phyloP scores from a whole-genome alignment of 768 basidiomycete genomes.

The Imleria badia region DNA sequence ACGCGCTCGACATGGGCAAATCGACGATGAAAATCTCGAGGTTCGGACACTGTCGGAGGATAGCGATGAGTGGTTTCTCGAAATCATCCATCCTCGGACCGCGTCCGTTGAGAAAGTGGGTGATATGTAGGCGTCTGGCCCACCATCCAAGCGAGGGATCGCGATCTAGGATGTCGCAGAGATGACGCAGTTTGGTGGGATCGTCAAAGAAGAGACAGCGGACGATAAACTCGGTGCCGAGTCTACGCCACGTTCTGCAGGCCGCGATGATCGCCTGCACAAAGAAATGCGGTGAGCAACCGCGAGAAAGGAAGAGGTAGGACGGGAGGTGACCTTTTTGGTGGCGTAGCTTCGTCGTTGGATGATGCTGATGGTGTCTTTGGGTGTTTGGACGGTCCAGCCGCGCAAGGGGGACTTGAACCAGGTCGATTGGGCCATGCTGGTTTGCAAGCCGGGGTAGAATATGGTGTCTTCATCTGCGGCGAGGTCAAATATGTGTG shows the following conservation, averaged over 20 bases:
- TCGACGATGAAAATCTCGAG: slow-evolving; percentile 72
- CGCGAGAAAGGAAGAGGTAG: not conserved
- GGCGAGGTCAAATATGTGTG: slow-evolving; percentile 67
- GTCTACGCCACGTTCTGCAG: slow-evolving; percentile 59
- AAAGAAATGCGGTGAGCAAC: not conserved
- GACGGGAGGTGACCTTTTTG: slow-evolving; percentile 50
- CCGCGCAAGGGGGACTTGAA: slow-evolving; percentile 43
- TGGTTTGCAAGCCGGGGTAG: slow-evolving; percentile 57
- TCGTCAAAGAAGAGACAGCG: slow-evolving; percentile 67
- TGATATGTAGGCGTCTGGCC: slow-evolving; percentile 69
- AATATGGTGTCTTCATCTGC: slow-evolving; percentile 71
- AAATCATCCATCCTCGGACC: slow-evolving; percentile 47
- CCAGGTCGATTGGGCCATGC: slow-evolving; percentile 68
- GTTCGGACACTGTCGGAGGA: slow-evolving; percentile 68
- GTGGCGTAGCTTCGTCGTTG: slow-evolving; percentile 63
- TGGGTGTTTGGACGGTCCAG: slow-evolving; percentile 61
- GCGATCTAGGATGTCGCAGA: slow-evolving; percentile 53
- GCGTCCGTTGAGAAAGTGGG: slow-evolving; percentile 45
- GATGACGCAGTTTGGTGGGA: slow-evolving; percentile 50
- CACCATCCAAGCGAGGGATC: slow-evolving; percentile 64
- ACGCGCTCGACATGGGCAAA: slow-evolving; percentile 57
- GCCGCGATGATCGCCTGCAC: slow-evolving; percentile 65
- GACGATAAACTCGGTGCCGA: slow-evolving; percentile 67
- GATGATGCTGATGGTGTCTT: slow-evolving; percentile 54
- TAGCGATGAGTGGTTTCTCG: slow-evolving; percentile 52